Base-by-base conservation (phyloP, 2,329 filamentous ascomycete species). In the Phialophora tarda region DNA sequence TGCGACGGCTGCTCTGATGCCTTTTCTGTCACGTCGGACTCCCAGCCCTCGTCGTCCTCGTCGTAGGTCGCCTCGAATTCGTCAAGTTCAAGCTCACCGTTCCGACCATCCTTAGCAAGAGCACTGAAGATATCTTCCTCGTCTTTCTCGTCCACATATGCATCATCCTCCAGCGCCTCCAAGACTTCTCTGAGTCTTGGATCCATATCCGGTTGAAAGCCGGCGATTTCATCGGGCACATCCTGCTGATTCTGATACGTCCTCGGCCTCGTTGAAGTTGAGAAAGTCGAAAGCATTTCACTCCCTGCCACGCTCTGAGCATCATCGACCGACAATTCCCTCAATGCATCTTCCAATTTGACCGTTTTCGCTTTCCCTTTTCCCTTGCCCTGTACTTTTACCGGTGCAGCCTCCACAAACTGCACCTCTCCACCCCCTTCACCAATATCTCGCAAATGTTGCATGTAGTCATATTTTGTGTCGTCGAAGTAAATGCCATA, bases 121-220 rank as follows among this genome's bases (percentile, higher is more conserved):
- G 89, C 80, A 53, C 86, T 87, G 78, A 99, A 98, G 59, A 98
- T 80, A 63, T 95, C 91, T n/a, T 95, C 91, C 26, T 89, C 88
- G 30, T 86, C 84, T 41, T 94, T 87, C 6, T 91, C 85, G 57
- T 91, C 94, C 1, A 99, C 93, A 75, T 92, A 99, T 2, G 91
- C 94, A 26, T 99, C 95, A 74, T 99, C 95, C 57, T 99, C 95
- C 32, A 99, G 81, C 11, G 95, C 95, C 79, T 97, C 93, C 26
- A 99, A 81, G 4, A 93, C 93, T 78, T 99, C 95, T 54, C 95
- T 86, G 72, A 99, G 78, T 47, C 94, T 85, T 1, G 93, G 93
- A 75, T 99, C 96, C 95, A 99, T 98, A 75, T 98, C 93, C 6
- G 96, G 95, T 78, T 99, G 91, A 78, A 99, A 97, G 0, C 95